Evolutionary conservation across 2,329 filamentous ascomycete species (phyloP), one percentile per base, ranked within the genome.

Genomic region (Talaromyces sp.): DNA sequence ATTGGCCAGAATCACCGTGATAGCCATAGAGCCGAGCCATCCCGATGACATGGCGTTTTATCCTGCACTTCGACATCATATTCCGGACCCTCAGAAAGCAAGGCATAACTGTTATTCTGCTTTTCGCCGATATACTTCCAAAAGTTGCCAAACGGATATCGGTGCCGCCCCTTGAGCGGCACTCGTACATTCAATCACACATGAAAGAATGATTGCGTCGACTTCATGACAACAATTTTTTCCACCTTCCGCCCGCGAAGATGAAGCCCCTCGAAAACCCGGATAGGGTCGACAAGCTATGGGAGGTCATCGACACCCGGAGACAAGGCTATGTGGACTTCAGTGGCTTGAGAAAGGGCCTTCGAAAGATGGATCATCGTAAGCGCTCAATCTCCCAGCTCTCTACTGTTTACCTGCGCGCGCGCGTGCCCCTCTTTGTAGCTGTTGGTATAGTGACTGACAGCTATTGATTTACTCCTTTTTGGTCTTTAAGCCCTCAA

Each of bases 331-430:
- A 92, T 76, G 84, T 99, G 72, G 93, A 98, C 79, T 82, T 96
- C 69, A 88, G 90, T 76, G 93, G 88, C 37, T 82, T 99, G 71
- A 90, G 93, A 80, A 91, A 88, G 79, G 95, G 94, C 3, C 81
- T 99, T 74, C 88, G 84, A 76, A 91, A 88, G 78, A 92, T 98
- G 73, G 93, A 98, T 77, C 95, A 99, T 77, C 95, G 93, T 96
- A 80, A 80, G 88, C 76, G 68, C 54, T 41, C 33, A 39, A 62
- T 52, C 57, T 63, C 68, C 67, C 67, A 14, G 50, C 24, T 59
- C 9, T 50, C 56, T 16, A 31, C 22, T 50, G 48, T 62, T 50
- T 62, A 45, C 35, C 41, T 54, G 27, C 13, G 41, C 62, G 52
- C 43, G 39, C 62, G 41, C 54, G 19, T 31, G 47, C 56, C 35